phyloP scores from a whole-genome alignment of 139 green algal genomes.

The Coccomyxa sp. region DNA sequence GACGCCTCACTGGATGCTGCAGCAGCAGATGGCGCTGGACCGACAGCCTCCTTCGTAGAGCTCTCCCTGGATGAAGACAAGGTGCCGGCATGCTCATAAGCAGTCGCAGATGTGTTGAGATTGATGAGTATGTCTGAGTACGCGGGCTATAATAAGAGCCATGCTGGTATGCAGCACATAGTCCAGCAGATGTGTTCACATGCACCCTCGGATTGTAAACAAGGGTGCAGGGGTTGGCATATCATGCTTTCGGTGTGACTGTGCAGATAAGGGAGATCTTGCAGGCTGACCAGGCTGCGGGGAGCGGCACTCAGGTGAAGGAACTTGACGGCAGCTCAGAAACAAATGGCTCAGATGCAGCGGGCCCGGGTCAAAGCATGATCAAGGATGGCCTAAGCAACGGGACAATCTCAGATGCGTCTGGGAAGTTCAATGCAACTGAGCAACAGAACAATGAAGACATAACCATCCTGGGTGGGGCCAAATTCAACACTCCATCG shows the following conservation, averaged over 20 bases:
- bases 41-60: not conserved
- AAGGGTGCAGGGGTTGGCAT: too few relatives aligned
- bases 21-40: not conserved
- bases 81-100: not conserved
- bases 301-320: not conserved
- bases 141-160: too few relatives aligned
- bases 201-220: too few relatives aligned
- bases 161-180: too few relatives aligned
- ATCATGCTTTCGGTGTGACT: not conserved
- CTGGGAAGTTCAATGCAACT: too few relatives aligned
- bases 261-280: not conserved
- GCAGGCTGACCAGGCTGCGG: not conserved
- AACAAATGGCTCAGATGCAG: not conserved
- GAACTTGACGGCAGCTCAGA: not conserved
- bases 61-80: not conserved
- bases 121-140: too few relatives aligned
- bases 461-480: too few relatives aligned
- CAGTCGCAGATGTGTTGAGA: too few relatives aligned
- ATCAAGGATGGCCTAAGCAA: not conserved
- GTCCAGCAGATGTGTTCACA: too few relatives aligned
- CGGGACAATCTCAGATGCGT: too few relatives aligned
- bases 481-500: too few relatives aligned
- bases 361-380: not conserved
- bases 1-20: not conserved
- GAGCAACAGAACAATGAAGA: too few relatives aligned